Evolutionary conservation across 305 asterid genomes (phyloP), one percentile per base, ranked within the genome.

Genomic region (Andrographis paniculata): DNA sequence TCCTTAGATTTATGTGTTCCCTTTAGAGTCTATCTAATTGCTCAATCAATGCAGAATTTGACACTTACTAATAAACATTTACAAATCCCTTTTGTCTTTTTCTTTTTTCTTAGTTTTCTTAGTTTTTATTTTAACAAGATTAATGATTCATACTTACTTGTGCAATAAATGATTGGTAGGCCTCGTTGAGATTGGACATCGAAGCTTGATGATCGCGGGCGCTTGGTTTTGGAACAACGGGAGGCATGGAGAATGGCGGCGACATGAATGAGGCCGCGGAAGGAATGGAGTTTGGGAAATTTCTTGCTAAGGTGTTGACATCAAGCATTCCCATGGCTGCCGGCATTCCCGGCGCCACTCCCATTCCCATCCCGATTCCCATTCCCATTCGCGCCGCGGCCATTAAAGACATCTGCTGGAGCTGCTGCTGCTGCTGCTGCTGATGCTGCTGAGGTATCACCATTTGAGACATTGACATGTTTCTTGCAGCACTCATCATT

Each of bases 101-200:
- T 9, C 7, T 28, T 28, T 28, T 28, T 28, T 12, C 7, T 28
- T 8, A 9, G 10, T 28, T 28, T 28, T 28, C 7, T 28, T 28
- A n/a, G n/a, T n/a, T n/a, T n/a, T n/a, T n/a, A n/a, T n/a, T n/a
- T n/a, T n/a, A n/a, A n/a, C n/a, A n/a, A n/a, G n/a, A n/a, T n/a
- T n/a, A n/a, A n/a, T n/a, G n/a, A n/a, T n/a, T n/a, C n/a, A n/a
- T 22, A 59, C 84, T 9, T 59, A 81, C 85, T 63, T 82, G 93
- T 50, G 82, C 63, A 6, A 78, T 47, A 55, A 68, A 69, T 15
- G 82, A 53, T 24, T 30, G 40, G 37, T 66, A 71, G 0, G 80
- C 74, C 1, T 80, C 59, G 45, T 17, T 52, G 53, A 70, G 67
- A 65, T 40, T 46, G 10, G 75, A 63, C 20, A 23, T 9, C 9